A percentile compares a stretch with the other conserved stretches of the same genome.
Evolutionary conservation across 2,329 filamentous ascomycete genomes (phyloP).

Genomic region (Biscogniauxia mediterranea): DNA sequence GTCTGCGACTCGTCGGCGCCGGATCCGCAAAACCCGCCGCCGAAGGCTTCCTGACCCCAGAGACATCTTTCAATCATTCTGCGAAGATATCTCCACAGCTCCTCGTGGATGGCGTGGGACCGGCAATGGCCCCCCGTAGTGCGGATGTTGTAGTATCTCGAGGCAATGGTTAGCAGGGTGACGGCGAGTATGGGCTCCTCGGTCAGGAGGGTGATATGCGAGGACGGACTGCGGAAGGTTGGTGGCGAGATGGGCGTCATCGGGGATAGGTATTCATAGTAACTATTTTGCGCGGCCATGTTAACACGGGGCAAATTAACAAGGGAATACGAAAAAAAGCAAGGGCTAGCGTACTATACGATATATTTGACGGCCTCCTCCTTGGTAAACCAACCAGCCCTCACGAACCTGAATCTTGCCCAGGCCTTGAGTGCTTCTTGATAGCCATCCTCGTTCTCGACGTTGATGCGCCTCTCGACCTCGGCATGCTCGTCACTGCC

Average conservation of each 20-base stretch:
- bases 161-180: constrained; percentile 86
- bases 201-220: constrained; percentile 75
- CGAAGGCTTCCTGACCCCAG: constrained; percentile 95
- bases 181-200: constrained; percentile 93
- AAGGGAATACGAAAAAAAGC: not conserved
- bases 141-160: constrained; percentile 77
- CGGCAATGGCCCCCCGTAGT: constrained; percentile 80
- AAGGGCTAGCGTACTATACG: constrained; percentile 65
- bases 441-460: constrained; percentile 54
- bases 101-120: constrained; percentile 89
- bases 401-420: constrained; percentile 90
- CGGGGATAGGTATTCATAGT: constrained; percentile 87
- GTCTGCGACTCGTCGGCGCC: constrained; percentile 62
- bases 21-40: constrained; percentile 78
- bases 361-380: constrained; percentile 92
- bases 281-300: constrained; percentile 47
- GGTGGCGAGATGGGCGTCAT: constrained; percentile 92
- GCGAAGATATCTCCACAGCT: constrained; percentile 89
- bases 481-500: constrained; percentile 25
- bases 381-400: constrained; percentile 93
- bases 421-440: constrained; percentile 79
- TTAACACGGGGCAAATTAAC: constrained; percentile 7
- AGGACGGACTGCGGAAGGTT: constrained; percentile 79
- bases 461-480: constrained; percentile 46
- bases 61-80: constrained; percentile 94